Conservation (phyloP, 1,284 basidiomycete species). For the Malassezia furfur region DNA sequence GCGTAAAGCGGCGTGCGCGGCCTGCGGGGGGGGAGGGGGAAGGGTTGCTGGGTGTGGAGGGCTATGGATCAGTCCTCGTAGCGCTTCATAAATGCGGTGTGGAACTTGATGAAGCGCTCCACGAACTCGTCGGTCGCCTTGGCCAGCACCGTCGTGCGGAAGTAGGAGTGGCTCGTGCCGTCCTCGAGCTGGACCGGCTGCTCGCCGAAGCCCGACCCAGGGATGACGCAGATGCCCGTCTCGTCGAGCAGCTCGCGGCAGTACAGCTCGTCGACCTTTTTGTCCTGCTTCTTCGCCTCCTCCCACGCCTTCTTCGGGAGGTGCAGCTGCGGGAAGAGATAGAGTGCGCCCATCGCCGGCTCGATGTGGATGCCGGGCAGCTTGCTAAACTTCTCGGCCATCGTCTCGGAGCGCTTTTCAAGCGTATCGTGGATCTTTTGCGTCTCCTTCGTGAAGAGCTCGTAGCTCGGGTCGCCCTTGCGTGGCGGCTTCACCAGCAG, state of each 20-base stretch:
- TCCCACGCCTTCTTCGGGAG: constrained; percentile 51
- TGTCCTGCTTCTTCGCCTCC: constrained; percentile 26
- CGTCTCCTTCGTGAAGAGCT: constrained; percentile 31
- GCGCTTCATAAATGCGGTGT: constrained; percentile 30
- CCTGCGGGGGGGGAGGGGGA: background rate
- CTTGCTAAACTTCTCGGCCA: constrained; percentile 32
- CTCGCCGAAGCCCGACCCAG: constrained; percentile 42
- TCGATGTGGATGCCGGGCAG: constrained; percentile 32
- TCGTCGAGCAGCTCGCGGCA: constrained; percentile 39
- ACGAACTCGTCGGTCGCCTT: constrained; percentile 46
- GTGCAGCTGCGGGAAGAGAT: constrained; percentile 69
- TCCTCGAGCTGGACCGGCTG: constrained; percentile 21
- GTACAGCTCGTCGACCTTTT: constrained; percentile 44
- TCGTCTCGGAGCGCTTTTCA: constrained; percentile 26
- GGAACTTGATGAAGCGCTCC: constrained; percentile 39
- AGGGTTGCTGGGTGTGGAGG: background rate
- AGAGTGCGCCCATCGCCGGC: constrained; percentile 66
- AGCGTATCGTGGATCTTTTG: constrained; percentile 33
- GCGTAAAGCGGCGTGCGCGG: background rate
- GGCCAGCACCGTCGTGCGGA: constrained; percentile 42
- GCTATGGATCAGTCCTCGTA: constrained; percentile 6
- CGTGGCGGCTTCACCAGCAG: constrained; percentile 40
- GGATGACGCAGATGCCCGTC: constrained; percentile 46
- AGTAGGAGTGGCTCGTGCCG: constrained; percentile 28
- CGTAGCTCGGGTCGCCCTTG: constrained; percentile 32